Evolutionary conservation across 2,329 filamentous ascomycete genomes (phyloP), one percentile per base, ranked within the genome.

Genomic region (Pestalotiopsis sp.): DNA sequence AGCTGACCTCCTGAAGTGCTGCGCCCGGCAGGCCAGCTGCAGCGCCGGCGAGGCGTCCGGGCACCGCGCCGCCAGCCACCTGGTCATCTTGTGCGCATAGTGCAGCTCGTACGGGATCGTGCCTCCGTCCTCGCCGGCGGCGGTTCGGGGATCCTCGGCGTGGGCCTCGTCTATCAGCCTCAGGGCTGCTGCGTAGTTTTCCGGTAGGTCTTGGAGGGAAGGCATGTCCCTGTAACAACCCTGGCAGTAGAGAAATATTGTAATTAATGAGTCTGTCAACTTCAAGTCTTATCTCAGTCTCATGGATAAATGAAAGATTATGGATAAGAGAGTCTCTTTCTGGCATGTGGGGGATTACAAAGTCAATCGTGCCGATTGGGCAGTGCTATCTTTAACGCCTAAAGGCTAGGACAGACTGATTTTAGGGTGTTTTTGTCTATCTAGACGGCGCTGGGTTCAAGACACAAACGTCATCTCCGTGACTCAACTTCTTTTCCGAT

Each of bases 41-140:
- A 97, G 84, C 26, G 87, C 80, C 1, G 90, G 89, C 1, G 91
- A 89, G 1, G 93, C 89, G 35, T 83, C 72, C 0, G 92, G 89
- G 9, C 81, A 80, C 70, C 89, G 88, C 17, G 85, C 80, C 9
- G 82, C 76, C 39, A 97, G 89, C 85, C 92, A 96, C 39, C 82
- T 80, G 64, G 91, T 93, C 91, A 94, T 94, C 78, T 93, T 89
- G 64, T 86, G 85, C 6, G 93, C 92, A 77, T 97, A 97, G 81
- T 94, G 89, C 1, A 95, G 88, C 80, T 97, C 94, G 79, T 93
- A 94, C 0, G 35, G 38, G 5, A 77, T 73, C 65, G 35, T 60
- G 24, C 55, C 64, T 55, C 55, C 56, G 38, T 67, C 70, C 61
- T 78, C 75, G 66, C 83, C 79, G 64, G 83, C 78, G 68, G 83